These are phyloP conservation scores for Clohesyomyces aquaticus DNA, from an alignment of 495 filamentous ascomycete species.

Conservation along the genomic window DNA sequence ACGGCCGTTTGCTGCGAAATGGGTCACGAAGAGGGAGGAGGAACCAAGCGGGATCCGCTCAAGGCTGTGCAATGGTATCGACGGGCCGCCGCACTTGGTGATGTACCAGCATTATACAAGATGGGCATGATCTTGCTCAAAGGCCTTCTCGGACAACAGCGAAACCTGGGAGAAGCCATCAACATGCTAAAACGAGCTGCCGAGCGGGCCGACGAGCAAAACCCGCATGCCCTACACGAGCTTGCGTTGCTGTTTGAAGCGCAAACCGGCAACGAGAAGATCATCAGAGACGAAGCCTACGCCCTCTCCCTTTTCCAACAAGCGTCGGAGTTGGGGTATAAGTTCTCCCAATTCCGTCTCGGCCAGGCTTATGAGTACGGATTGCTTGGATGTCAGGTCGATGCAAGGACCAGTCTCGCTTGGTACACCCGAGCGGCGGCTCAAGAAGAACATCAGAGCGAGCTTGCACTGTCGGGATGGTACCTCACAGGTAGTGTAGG, in stretches of 20 bases:
- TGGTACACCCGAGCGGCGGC: conserved; percentile 93
- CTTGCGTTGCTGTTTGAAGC: conserved; percentile 80
- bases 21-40: conserved; percentile 89
- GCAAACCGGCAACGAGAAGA: conserved; percentile 66
- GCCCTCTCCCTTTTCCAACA: conserved; percentile 78
- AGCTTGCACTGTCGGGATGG: conserved; percentile 92
- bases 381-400: conserved; percentile 75
- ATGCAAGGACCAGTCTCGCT: conserved; percentile 79
- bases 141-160: conserved; percentile 87
- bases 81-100: conserved; percentile 84
- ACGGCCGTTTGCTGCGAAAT: conserved; percentile 98
- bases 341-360: conserved; percentile 89
- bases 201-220: conserved; percentile 82
- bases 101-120: conserved; percentile 96
- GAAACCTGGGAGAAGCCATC: conserved; percentile 80
- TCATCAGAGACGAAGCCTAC: conserved; percentile 79
- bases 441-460: conserved; percentile 92
- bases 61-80: conserved; percentile 99
- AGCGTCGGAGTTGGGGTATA: conserved; percentile 90
- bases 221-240: conserved; percentile 95
- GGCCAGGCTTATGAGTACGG: conserved; percentile 91
- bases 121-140: conserved; percentile 95
- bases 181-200: conserved; percentile 92
- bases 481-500: conserved; percentile 91
- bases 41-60: conserved; percentile 83